Conservation (phyloP, 2,329 filamentous ascomycete species). For the Geosmithia morbida region DNA sequence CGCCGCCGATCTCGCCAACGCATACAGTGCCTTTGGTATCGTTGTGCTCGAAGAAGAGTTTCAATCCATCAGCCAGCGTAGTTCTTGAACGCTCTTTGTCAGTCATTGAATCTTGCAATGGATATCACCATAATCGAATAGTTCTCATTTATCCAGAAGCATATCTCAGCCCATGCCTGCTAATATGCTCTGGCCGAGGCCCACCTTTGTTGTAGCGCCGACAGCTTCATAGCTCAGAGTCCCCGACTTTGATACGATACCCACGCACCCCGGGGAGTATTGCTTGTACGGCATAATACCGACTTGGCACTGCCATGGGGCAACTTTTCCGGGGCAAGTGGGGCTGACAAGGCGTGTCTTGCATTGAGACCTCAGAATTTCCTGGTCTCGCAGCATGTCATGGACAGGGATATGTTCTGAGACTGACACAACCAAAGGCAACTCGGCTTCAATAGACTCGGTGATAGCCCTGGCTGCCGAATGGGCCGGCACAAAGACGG, state of each 20-base stretch:
- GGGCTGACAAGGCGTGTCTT: slow-evolving; percentile 62
- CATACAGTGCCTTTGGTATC: slow-evolving; percentile 59
- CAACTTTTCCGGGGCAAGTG: slow-evolving; percentile 73
- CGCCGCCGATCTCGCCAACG: slow-evolving; percentile 59
- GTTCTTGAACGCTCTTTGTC: slow-evolving; percentile 22
- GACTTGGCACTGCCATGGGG: slow-evolving; percentile 47
- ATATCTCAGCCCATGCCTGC: slow-evolving; percentile 69
- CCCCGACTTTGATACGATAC: slow-evolving; percentile 68
- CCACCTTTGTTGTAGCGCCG: slow-evolving; percentile 57
- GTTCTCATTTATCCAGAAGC: slow-evolving; percentile 40
- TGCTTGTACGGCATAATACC: slow-evolving; percentile 26
- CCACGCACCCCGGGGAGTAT: slow-evolving; percentile 45
- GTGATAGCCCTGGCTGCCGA: slow-evolving; percentile 54
- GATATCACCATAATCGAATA: too few species aligned
- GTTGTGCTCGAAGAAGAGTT: slow-evolving; percentile 50
- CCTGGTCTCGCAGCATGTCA: slow-evolving; percentile 58
- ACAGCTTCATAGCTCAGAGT: slow-evolving; percentile 72
- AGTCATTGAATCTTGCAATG: background rate
- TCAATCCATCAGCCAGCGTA: slow-evolving; percentile 56
- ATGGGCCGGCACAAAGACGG: slow-evolving; percentile 59
- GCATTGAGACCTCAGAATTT: slow-evolving; percentile 55
- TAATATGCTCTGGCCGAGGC: slow-evolving; percentile 62
- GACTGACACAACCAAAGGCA: slow-evolving; percentile 64
- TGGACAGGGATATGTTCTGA: slow-evolving; percentile 70
- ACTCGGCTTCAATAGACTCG: slow-evolving; percentile 63